Conservation (phyloP, 2,329 filamentous ascomycete genomes). For the Penicillium sp. region DNA sequence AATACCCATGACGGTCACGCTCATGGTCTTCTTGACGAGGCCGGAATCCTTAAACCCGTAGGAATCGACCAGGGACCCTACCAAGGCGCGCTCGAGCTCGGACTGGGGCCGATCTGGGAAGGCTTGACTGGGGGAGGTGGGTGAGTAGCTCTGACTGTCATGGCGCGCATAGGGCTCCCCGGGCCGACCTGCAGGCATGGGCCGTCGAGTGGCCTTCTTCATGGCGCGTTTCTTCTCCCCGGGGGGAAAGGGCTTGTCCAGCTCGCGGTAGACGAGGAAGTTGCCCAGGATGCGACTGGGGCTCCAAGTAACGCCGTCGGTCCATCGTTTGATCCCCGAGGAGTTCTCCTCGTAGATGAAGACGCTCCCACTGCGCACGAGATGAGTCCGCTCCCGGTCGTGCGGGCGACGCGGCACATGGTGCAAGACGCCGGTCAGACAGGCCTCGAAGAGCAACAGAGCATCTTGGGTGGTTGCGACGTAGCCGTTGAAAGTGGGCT, state of each 20-base stretch:
- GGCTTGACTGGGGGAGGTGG: slow-evolving; percentile 36
- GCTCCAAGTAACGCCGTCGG: slow-evolving; percentile 87
- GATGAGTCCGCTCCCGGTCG: slow-evolving; percentile 73
- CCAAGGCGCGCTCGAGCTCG: slow-evolving; percentile 60
- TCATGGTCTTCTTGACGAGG: slow-evolving; percentile 91
- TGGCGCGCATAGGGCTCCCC: slow-evolving; percentile 56
- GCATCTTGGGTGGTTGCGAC: slow-evolving; percentile 73
- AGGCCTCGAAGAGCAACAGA: slow-evolving; percentile 77
- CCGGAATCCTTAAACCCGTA: slow-evolving; percentile 84
- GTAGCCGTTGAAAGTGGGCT: slow-evolving; percentile 68
- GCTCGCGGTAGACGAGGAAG: slow-evolving; percentile 81
- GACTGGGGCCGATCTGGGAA: slow-evolving; percentile 44
- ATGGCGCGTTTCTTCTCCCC: slow-evolving; percentile 84
- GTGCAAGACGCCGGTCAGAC: slow-evolving; percentile 67
- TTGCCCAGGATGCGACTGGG: slow-evolving; percentile 83
- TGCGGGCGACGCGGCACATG: slow-evolving; percentile 84
- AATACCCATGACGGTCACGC: slow-evolving; percentile 71
- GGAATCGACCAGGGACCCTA: slow-evolving; percentile 85
- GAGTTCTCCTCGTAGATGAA: slow-evolving; percentile 92
- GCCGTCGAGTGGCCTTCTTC: slow-evolving; percentile 63
- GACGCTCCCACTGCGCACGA: slow-evolving; percentile 82
- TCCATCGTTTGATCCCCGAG: slow-evolving; percentile 93
- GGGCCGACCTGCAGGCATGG: slow-evolving; percentile 46
- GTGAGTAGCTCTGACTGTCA: slow-evolving; percentile 42
- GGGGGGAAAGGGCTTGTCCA: slow-evolving; percentile 74